phyloP scores from a whole-genome alignment of 23 red algal genomes.

The Chondrus crispus region DNA sequence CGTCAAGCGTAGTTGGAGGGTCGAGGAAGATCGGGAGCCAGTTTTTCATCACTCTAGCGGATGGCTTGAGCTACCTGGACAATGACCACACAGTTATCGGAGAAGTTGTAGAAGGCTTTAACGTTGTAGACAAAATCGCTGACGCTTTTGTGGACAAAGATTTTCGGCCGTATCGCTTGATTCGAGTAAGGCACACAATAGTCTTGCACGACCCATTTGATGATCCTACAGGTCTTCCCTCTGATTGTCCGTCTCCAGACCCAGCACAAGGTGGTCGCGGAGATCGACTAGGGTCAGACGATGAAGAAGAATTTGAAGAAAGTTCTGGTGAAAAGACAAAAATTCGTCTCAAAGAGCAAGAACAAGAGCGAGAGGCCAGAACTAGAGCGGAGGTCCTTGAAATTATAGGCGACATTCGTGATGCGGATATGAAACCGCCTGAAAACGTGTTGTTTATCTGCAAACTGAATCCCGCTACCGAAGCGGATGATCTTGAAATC shows the following conservation, averaged over 20 bases:
- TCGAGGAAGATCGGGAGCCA: conserved; percentile 43
- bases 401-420: conserved; percentile 79
- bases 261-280: conserved; percentile 32
- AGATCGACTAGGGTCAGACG: conserved; percentile 40
- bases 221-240: conserved; percentile 45
- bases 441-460: conserved; percentile 91
- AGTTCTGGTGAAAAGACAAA: conserved; percentile 28
- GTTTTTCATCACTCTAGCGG: conserved; percentile 83
- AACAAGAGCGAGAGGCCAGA: conserved; percentile 55
- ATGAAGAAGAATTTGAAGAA: conserved; percentile 31
- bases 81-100: conserved; percentile 69
- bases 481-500: conserved; percentile 80
- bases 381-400: conserved; percentile 85
- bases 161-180: conserved; percentile 50
- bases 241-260: conserved; percentile 14
- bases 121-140: conserved; percentile 55
- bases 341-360: not conserved
- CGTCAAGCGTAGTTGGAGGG: not conserved
- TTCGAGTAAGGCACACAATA: conserved; percentile 75
- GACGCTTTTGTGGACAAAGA: conserved; percentile 35
- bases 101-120: conserved; percentile 56
- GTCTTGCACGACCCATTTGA: conserved; percentile 76
- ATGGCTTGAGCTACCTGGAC: conserved; percentile 70
- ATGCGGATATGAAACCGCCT: conserved; percentile 74
- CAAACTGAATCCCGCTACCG: conserved; percentile 85